Evolutionary conservation across 2,329 filamentous ascomycete genomes (phyloP).

Genomic region (Xylariaceae sp.): DNA sequence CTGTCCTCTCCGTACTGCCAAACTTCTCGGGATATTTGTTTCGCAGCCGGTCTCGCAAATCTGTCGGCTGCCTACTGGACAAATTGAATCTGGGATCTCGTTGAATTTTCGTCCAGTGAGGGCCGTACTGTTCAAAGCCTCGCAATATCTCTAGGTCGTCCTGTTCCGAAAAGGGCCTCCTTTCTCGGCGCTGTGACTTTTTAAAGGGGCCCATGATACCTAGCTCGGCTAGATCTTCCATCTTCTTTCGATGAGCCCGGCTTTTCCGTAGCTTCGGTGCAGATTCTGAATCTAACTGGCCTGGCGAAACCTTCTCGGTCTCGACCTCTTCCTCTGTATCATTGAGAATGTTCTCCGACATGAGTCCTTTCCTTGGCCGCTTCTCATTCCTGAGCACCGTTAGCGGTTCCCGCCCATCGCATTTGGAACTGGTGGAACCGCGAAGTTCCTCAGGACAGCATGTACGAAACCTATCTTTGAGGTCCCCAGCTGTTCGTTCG

Average conservation of each 20-base stretch:
- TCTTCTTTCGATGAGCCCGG: constrained; percentile 50
- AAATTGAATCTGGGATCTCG: constrained; percentile 54
- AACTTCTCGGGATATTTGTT: constrained; percentile 60
- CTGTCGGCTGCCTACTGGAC: constrained; percentile 55
- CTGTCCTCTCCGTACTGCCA: constrained; percentile 50
- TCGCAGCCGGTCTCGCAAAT: constrained; percentile 57
- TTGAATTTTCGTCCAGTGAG: constrained; percentile 62
- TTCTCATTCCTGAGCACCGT: constrained; percentile 25
- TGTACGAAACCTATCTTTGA: constrained; percentile 62
- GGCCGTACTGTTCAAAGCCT: constrained; percentile 55
- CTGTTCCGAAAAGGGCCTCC: constrained; percentile 56
- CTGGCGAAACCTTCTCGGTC: constrained; percentile 24
- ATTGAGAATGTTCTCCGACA: constrained; percentile 53
- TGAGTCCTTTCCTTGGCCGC: constrained; percentile 44
- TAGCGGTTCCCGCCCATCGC: constrained; percentile 27
- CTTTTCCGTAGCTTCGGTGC: constrained; percentile 44
- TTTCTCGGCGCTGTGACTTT: constrained; percentile 54
- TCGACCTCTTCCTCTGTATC: constrained; percentile 37
- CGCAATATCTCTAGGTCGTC: constrained; percentile 59
- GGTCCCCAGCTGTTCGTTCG: constrained; percentile 54
- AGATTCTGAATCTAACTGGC: constrained; percentile 34
- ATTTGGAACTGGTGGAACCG: constrained; percentile 33
- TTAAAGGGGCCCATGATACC: constrained; percentile 60
- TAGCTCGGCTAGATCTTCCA: constrained; percentile 51
- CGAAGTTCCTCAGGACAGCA: constrained; percentile 59